These are phyloP conservation scores for Beauveria sp. DNA, from an alignment of 2,329 filamentous ascomycete species.

Conservation along the genomic window DNA sequence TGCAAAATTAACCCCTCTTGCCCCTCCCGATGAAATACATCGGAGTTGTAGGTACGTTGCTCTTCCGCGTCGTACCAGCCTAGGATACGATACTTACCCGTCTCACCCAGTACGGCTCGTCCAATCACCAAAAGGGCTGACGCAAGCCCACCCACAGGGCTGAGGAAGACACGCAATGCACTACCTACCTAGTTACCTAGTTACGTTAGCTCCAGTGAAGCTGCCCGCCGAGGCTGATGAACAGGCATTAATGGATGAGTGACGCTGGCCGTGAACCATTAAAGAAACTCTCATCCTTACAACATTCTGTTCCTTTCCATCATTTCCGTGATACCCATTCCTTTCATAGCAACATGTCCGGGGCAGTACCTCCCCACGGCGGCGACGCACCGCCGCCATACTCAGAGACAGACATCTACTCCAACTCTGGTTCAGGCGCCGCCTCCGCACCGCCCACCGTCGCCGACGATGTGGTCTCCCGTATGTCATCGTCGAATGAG, in stretches of 20 bases:
- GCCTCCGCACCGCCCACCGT: conserved; percentile 19
- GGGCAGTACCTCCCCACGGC: background rate
- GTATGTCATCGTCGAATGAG: conserved; percentile 32
- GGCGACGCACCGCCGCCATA: conserved; percentile 46
- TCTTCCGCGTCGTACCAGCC: too few relatives aligned
- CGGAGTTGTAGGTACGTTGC: too few relatives aligned
- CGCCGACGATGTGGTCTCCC: conserved; percentile 30
- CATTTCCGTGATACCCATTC: background rate
- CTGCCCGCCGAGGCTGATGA: background rate
- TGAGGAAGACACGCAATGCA: conserved; percentile 1
- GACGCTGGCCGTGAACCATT: background rate
- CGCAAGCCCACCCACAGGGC: conserved; percentile 5
- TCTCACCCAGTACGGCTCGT: background rate
- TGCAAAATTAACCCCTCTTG: too few relatives aligned
- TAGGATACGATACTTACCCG: too few relatives aligned
- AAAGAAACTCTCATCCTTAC: background rate
- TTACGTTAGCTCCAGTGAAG: background rate
- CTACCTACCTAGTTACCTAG: too few relatives aligned
- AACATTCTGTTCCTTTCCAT: background rate
- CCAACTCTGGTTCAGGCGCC: conserved; percentile 28
- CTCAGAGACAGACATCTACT: conserved; percentile 49
- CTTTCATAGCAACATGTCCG: background rate
- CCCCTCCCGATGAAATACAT: too few relatives aligned
- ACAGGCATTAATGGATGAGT: background rate
- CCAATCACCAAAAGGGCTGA: conserved; percentile 1